A percentile compares a stretch with the other conserved stretches of the same genome.
Conservation (phyloP, 306 rosid genomes). For the Morella rubra region DNA sequence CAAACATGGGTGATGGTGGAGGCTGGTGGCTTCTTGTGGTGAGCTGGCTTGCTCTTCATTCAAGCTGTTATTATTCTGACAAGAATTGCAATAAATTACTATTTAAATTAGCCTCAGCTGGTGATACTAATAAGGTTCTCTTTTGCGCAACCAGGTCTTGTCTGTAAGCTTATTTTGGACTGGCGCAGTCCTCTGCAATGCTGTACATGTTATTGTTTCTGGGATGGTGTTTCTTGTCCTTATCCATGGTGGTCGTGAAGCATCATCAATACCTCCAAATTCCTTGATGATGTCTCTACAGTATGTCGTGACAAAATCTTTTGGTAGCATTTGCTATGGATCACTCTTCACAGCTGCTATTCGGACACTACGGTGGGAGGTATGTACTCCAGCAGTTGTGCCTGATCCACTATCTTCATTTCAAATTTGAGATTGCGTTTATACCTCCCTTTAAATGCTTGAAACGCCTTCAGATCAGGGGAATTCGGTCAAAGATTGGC, state of each 20-base stretch:
- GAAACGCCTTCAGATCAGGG: conserved; percentile 66
- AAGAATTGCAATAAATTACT: conserved; percentile 22
- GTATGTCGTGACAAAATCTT: conserved; percentile 85
- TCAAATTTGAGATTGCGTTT: conserved; percentile 8
- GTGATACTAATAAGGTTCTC: conserved; percentile 30
- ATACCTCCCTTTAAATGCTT: conserved; percentile 3
- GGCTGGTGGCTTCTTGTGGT: conserved; percentile 99
- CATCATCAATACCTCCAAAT: conserved; percentile 57
- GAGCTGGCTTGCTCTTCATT: conserved; percentile 91
- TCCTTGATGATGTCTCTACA: conserved; percentile 65
- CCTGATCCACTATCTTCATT: conserved; percentile 23
- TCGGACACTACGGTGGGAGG: conserved; percentile 95
- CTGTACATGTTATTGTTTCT: conserved; percentile 89
- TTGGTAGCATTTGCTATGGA: conserved; percentile 98
- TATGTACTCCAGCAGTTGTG: conserved; percentile 22
- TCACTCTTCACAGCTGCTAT: conserved; percentile 96
- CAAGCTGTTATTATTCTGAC: conserved; percentile 28
- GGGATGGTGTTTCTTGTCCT: conserved; percentile 88
- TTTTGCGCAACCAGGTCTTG: conserved; percentile 63
- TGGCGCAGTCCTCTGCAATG: conserved; percentile 90
- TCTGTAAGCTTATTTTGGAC: conserved; percentile 98
- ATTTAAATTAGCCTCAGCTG: conserved; percentile 17
- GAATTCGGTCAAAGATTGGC: conserved; percentile 91
- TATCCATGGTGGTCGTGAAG: conserved; percentile 74
- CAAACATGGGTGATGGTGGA: conserved; percentile 85